phyloP scores from a whole-genome alignment of 2,329 filamentous ascomycete species.

The Pseudogymnoascus sp. region DNA sequence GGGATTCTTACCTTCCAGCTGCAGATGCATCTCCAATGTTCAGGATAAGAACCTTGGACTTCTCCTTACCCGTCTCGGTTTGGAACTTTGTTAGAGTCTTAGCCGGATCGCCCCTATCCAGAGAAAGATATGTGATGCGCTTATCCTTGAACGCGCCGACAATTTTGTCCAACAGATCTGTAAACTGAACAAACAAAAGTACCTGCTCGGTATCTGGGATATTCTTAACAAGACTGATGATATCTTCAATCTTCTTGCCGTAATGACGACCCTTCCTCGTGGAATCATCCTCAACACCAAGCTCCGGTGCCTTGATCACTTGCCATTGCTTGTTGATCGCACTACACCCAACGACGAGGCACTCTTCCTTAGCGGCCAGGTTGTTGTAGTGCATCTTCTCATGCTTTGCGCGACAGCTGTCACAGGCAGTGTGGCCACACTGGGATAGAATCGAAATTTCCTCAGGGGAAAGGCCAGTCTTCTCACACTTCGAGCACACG shows the following conservation, averaged over 20 bases:
- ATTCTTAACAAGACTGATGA: constrained; percentile 35
- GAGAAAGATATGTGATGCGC: constrained; percentile 30
- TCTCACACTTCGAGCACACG: constrained; percentile 29
- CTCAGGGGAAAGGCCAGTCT: constrained; percentile 21
- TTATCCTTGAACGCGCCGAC: constrained; percentile 25
- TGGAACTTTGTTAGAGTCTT: constrained; percentile 35
- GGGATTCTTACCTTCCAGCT: constrained; percentile 46
- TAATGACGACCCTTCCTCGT: constrained; percentile 22
- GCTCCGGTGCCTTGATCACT: constrained; percentile 31
- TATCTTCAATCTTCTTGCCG: constrained; percentile 40
- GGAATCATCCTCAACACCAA: constrained; percentile 26
- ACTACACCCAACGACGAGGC: constrained; percentile 33
- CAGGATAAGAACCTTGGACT: constrained; percentile 46
- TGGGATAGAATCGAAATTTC: constrained; percentile 34
- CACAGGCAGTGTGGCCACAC: constrained; percentile 46
- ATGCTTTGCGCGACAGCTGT: constrained; percentile 28
- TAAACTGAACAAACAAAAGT: constrained; percentile 47
- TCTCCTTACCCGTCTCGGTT: constrained; percentile 25
- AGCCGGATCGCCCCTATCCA: constrained; percentile 23
- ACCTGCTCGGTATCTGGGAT: constrained; percentile 39
- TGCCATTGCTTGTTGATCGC: constrained; percentile 31
- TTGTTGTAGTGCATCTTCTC: neutral
- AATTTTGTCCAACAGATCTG: constrained; percentile 34
- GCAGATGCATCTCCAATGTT: constrained; percentile 48
- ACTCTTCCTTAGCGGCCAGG: constrained; percentile 26